phyloP scores from a whole-genome alignment of 768 basidiomycete genomes.

The Mycena alexandri region DNA sequence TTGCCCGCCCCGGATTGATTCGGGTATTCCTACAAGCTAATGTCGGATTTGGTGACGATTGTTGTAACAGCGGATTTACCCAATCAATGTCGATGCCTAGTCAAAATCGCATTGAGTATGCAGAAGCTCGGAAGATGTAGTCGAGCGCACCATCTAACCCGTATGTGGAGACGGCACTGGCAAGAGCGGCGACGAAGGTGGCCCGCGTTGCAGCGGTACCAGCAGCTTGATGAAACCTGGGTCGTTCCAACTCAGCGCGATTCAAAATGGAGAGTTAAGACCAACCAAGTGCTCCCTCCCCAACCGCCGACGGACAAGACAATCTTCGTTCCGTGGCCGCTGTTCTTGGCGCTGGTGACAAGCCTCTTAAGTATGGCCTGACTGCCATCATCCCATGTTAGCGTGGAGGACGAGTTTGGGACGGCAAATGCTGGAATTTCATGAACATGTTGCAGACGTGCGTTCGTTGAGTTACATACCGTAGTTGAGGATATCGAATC shows the following conservation, averaged over 20 bases:
- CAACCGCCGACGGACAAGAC: constrained; percentile 61
- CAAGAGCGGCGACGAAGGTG: constrained; percentile 60
- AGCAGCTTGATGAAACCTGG: constrained; percentile 64
- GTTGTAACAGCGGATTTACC: constrained; percentile 45
- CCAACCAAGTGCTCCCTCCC: constrained; percentile 22
- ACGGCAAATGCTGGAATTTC: constrained; percentile 62
- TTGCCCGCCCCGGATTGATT: constrained; percentile 74
- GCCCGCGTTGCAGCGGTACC: constrained; percentile 51
- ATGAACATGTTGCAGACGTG: not conserved
- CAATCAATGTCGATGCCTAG: constrained; percentile 67
- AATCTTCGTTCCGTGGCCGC: constrained; percentile 61
- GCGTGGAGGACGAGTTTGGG: constrained; percentile 58
- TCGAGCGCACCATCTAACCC: constrained; percentile 65
- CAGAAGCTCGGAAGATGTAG: not conserved
- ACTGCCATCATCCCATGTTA: constrained; percentile 59
- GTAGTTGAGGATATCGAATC: constrained; percentile 66
- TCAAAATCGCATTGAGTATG: not conserved
- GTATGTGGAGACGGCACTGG: constrained; percentile 60
- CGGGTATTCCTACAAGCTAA: constrained; percentile 72
- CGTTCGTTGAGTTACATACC: constrained; percentile 31
- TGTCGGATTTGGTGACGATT: not conserved
- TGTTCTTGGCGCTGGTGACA: constrained; percentile 60
- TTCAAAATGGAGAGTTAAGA: constrained; percentile 45
- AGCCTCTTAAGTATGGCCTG: constrained; percentile 58
- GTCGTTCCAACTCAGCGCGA: constrained; percentile 14